Evolutionary conservation across 1,139 yeast species (phyloP).

Genomic region (Saccharomyces hybrid): DNA sequence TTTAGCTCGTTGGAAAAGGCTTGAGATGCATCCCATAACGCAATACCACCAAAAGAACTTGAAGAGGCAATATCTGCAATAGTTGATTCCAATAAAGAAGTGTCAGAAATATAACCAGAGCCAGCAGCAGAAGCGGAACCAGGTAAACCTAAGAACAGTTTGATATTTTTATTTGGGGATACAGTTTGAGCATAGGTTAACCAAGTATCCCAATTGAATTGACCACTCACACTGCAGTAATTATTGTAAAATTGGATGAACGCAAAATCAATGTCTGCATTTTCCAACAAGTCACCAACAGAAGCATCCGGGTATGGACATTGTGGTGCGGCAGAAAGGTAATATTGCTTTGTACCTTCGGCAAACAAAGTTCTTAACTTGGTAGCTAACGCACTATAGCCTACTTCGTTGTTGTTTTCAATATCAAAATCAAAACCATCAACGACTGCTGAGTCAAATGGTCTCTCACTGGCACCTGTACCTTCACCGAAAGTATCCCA

Average conservation of each 20-base stretch:
- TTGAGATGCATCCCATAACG: conserved; percentile 90
- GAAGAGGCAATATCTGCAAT: conserved; percentile 38
- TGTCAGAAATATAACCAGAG: conserved; percentile 51
- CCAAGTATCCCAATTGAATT: conserved; percentile 88
- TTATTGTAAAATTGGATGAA: conserved; percentile 93
- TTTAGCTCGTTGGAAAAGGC: conserved; percentile 49
- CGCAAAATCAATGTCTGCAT: conserved; percentile 70
- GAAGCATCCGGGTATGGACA: conserved; percentile 89
- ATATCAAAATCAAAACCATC: conserved; percentile 74
- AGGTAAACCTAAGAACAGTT: conserved; percentile 66
- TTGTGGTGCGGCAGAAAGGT: conserved; percentile 91
- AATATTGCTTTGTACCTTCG: conserved; percentile 55
- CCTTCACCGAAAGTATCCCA: conserved; percentile 91
- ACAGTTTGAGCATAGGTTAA: conserved; percentile 50
- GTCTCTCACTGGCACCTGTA: conserved; percentile 44
- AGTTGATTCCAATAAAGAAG: conserved; percentile 35
- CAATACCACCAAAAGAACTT: conserved; percentile 68
- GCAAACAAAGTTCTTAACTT: conserved; percentile 53
- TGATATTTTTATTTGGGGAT: conserved; percentile 63
- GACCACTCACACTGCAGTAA: conserved; percentile 54
- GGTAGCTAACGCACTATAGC: conserved; percentile 55
- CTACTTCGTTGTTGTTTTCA: conserved; percentile 47
- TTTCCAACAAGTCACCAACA: conserved; percentile 57
- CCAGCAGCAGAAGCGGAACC: conserved; percentile 65
- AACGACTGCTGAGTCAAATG: conserved; percentile 62